Percentiles rank a stretch among this genome's conserved stretches.
Evolutionary conservation across 495 filamentous ascomycete genomes (phyloP).

Genomic region (Darksidea phi): DNA sequence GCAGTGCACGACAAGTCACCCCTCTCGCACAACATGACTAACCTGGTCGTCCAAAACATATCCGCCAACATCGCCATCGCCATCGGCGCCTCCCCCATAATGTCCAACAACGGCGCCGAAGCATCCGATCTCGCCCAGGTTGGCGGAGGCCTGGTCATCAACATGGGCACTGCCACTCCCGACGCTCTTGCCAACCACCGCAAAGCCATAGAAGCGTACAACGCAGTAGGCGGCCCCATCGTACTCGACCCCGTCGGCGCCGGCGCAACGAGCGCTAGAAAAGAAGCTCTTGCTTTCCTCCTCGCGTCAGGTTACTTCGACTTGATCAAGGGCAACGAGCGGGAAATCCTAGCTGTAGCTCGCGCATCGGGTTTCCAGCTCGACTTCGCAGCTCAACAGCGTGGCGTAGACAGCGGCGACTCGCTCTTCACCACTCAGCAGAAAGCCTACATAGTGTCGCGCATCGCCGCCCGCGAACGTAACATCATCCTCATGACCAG

Average conservation of each 20-base stretch:
- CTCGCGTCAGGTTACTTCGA: constrained; percentile 73
- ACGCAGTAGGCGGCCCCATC: constrained; percentile 67
- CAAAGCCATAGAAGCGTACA: constrained; percentile 72
- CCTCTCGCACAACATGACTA: constrained; percentile 95
- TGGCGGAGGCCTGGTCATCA: constrained; percentile 73
- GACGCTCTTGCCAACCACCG: constrained; percentile 67
- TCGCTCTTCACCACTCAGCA: constrained; percentile 55
- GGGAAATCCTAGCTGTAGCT: constrained; percentile 75
- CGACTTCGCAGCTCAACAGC: constrained; percentile 57
- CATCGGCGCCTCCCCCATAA: constrained; percentile 87
- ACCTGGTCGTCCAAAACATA: constrained; percentile 88
- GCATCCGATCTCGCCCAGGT: constrained; percentile 71
- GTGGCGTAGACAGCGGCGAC: constrained; percentile 80
- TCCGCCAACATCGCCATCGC: constrained; percentile 84
- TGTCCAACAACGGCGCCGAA: constrained; percentile 85
- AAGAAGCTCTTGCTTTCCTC: constrained; percentile 68
- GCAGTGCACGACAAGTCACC: constrained; percentile 62
- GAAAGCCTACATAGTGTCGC: constrained; percentile 60
- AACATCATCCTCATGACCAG: constrained; percentile 88
- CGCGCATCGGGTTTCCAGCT: constrained; percentile 44
- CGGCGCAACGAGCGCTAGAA: constrained; percentile 75
- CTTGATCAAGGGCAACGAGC: constrained; percentile 93
- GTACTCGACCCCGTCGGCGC: constrained; percentile 91
- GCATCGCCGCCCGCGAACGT: constrained; percentile 64
- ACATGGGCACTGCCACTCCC: constrained; percentile 87